phyloP scores from a whole-genome alignment of 768 basidiomycete genomes.

The Tricholoma bakamatsutake region DNA sequence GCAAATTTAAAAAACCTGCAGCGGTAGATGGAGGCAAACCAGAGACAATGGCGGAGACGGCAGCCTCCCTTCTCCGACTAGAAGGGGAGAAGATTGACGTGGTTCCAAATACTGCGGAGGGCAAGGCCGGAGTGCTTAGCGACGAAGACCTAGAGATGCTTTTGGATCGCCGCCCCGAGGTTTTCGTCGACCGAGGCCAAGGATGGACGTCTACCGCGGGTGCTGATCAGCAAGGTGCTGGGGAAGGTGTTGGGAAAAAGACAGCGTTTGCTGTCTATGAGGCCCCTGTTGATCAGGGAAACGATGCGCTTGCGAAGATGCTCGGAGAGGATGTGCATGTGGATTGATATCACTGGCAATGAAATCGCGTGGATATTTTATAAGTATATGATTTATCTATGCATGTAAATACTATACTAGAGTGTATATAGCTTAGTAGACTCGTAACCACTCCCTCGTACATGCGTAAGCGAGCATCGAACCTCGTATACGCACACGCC shows the following conservation, averaged over 20 bases:
- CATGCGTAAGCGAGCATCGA: too few species aligned
- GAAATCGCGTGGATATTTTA: background rate
- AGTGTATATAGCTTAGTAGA: too few species aligned
- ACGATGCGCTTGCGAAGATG: conserved; percentile 65
- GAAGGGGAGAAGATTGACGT: conserved; percentile 91
- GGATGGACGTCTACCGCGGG: conserved; percentile 61
- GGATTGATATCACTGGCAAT: background rate
- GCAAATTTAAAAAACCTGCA: conserved; percentile 79
- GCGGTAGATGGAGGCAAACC: conserved; percentile 42
- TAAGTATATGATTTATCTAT: background rate
- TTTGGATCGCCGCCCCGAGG: conserved; percentile 71
- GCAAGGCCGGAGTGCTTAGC: conserved; percentile 68
- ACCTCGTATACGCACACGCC: too few species aligned
- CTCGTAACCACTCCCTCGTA: too few species aligned
- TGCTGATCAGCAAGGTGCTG: conserved; percentile 1
- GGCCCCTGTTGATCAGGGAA: conserved; percentile 54
- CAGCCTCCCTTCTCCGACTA: conserved; percentile 66
- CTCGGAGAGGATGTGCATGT: conserved; percentile 40
- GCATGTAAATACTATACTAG: background rate
- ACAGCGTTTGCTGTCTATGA: conserved; percentile 78
- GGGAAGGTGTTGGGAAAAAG: conserved; percentile 26
- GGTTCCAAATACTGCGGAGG: conserved; percentile 65
- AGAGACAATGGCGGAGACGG: conserved; percentile 76
- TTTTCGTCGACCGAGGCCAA: conserved; percentile 62
- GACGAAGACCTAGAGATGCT: conserved; percentile 78